Percentiles rank a stretch among this genome's conserved stretches.
Evolutionary conservation across 176 grass and related monocot genomes (phyloP).

Genomic region (Triticum turgidum): DNA sequence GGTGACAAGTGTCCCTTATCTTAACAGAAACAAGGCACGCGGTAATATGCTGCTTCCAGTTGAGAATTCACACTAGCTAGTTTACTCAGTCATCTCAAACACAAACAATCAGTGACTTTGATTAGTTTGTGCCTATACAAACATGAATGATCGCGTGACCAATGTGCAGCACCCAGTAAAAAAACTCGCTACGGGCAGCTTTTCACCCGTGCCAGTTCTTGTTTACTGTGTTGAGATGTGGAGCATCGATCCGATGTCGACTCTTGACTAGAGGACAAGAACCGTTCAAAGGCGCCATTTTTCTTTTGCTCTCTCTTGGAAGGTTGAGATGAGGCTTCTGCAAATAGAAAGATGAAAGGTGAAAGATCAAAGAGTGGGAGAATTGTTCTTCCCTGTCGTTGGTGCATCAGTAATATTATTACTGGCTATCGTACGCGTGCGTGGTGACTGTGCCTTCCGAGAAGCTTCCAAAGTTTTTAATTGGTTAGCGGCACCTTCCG

Average conservation of each 20-base stretch:
- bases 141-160: neutral
- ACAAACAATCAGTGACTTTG: neutral
- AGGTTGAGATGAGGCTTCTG: conserved; percentile 11
- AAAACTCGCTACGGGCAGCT: neutral
- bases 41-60: neutral
- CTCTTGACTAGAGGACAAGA: conserved; percentile 24
- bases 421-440: neutral
- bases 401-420: neutral
- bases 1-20: neutral
- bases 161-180: neutral
- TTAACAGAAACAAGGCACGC: neutral
- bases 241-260: neutral
- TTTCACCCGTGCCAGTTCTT: neutral
- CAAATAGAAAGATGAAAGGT: conserved; percentile 1
- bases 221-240: neutral
- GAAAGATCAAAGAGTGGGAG: neutral
- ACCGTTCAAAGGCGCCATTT: conserved; percentile 33
- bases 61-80: neutral
- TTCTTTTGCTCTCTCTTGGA: neutral
- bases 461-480: neutral
- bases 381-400: neutral
- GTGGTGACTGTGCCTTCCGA: neutral
- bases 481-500: neutral
- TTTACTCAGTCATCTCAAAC: neutral
- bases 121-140: neutral